These are phyloP conservation scores for Periconia macrospinosa DNA, from an alignment of 2,329 filamentous ascomycete species.

Conservation along the genomic window DNA sequence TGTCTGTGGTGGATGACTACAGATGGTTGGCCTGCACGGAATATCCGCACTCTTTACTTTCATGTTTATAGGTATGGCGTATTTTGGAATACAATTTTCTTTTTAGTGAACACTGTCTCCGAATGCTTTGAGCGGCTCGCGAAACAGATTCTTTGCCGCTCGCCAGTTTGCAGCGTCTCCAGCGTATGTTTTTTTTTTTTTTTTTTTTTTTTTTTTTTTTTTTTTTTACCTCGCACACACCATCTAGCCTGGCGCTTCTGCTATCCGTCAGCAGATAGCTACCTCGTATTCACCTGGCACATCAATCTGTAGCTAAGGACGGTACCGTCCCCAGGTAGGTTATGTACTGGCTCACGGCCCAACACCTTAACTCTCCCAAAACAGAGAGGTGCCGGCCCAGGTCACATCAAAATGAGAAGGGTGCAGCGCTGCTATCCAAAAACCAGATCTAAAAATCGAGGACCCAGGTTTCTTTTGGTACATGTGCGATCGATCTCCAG, in stretches of 20 bases:
- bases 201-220: no score
- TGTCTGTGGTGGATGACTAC: conserved; percentile 21
- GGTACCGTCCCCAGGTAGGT: neutral
- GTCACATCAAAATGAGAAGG: conserved; percentile 15
- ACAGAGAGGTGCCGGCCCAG: conserved; percentile 16
- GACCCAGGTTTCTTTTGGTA: conserved; percentile 15
- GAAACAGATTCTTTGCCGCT: no score
- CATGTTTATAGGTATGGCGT: conserved; percentile 28
- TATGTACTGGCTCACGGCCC: conserved; percentile 1
- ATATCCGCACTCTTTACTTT: conserved; percentile 31
- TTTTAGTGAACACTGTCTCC: neutral
- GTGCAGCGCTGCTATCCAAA: conserved; percentile 22
- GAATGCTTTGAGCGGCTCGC: neutral
- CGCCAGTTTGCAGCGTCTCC: no score
- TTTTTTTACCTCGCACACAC: no score
- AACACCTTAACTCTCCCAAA: conserved; percentile 13
- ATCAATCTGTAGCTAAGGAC: neutral
- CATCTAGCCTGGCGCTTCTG: no score
- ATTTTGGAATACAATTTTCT: conserved; percentile 24
- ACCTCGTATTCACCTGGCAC: no score
- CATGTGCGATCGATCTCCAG: conserved; percentile 16
- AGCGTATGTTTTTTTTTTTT: no score
- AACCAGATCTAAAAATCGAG: conserved; percentile 24
- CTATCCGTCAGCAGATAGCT: no score
- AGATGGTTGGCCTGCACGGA: conserved; percentile 25